Percentiles rank a stretch among this genome's conserved stretches.
Evolutionary conservation across 2,329 filamentous ascomycete species (phyloP).

Genomic region (Cercospora sojina): DNA sequence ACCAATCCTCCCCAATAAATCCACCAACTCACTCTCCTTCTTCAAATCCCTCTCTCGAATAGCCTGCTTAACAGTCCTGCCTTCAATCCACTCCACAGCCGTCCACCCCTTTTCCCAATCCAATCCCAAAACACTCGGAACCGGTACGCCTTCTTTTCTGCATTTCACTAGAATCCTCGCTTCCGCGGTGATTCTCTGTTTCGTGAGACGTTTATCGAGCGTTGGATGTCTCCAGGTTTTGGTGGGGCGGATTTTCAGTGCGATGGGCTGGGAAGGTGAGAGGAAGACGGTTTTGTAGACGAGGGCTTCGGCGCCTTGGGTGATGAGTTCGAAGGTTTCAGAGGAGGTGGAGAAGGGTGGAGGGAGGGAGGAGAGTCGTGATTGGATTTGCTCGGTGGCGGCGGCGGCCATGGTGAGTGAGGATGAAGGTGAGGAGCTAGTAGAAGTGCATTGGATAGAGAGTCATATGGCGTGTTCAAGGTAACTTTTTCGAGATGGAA

Average conservation of each 20-base stretch:
- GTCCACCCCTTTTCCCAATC: constrained; percentile 68
- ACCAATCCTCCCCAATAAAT: constrained; percentile 39
- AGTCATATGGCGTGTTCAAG: not conserved
- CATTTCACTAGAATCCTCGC: constrained; percentile 81
- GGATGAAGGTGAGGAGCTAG: not conserved
- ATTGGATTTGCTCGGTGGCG: not conserved
- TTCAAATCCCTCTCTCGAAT: constrained; percentile 49
- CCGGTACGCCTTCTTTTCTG: constrained; percentile 72
- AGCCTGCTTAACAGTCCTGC: constrained; percentile 64
- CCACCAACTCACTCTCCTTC: constrained; percentile 33
- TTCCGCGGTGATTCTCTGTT: constrained; percentile 83
- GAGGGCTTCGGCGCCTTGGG: constrained; percentile 93
- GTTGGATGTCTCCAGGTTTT: constrained; percentile 90
- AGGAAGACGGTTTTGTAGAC: constrained; percentile 87
- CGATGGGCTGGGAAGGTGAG: constrained; percentile 63
- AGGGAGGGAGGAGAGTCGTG: constrained; percentile 51
- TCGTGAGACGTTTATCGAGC: constrained; percentile 83
- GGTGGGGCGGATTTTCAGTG: constrained; percentile 85
- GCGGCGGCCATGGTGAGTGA: constrained; percentile 1
- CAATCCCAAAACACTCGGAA: constrained; percentile 75
- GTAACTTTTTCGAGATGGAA: not conserved
- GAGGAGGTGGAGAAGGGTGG: constrained; percentile 64
- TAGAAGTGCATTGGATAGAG: not conserved
- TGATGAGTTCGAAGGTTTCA: constrained; percentile 65
- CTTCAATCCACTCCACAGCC: constrained; percentile 81